phyloP scores from a whole-genome alignment of 257 asterid genomes.

The Penstemon newberryi region DNA sequence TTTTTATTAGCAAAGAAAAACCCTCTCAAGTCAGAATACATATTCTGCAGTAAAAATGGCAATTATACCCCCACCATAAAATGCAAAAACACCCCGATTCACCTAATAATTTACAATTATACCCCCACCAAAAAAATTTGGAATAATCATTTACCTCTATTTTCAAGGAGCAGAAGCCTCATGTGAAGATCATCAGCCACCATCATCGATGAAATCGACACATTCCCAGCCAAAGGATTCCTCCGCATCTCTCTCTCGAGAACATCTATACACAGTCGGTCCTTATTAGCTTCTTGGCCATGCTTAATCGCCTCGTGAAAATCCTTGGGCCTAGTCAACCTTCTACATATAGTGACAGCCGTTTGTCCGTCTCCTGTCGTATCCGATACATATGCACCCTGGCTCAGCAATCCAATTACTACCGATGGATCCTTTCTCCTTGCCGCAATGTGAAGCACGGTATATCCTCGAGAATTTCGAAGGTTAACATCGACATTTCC shows the following conservation, averaged over 20 bases:
- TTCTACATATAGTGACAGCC: slow-evolving; percentile 64
- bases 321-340: slow-evolving; percentile 78
- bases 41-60: too few relatives aligned
- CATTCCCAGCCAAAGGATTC: slow-evolving; percentile 58
- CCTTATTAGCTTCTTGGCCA: slow-evolving; percentile 71
- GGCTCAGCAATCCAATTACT: slow-evolving; percentile 49
- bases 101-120: too few relatives aligned
- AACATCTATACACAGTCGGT: slow-evolving; percentile 71
- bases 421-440: slow-evolving; percentile 75
- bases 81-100: too few relatives aligned
- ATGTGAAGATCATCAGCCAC: slow-evolving; percentile 77
- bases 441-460: slow-evolving; percentile 88
- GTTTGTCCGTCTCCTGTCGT: slow-evolving; percentile 64
- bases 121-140: background rate
- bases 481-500: slow-evolving; percentile 62
- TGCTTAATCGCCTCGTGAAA: slow-evolving; percentile 49
- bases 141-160: slow-evolving; percentile 55
- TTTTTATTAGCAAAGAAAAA: background rate
- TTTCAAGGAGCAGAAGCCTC: slow-evolving; percentile 80
- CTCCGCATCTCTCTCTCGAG: slow-evolving; percentile 67
- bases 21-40: background rate
- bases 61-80: too few relatives aligned
- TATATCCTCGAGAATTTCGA: slow-evolving; percentile 61
- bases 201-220: slow-evolving; percentile 50
- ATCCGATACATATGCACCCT: slow-evolving; percentile 64